Evolutionary conservation across 2,329 filamentous ascomycete genomes (phyloP).

Genomic region (Diplodia corticola): DNA sequence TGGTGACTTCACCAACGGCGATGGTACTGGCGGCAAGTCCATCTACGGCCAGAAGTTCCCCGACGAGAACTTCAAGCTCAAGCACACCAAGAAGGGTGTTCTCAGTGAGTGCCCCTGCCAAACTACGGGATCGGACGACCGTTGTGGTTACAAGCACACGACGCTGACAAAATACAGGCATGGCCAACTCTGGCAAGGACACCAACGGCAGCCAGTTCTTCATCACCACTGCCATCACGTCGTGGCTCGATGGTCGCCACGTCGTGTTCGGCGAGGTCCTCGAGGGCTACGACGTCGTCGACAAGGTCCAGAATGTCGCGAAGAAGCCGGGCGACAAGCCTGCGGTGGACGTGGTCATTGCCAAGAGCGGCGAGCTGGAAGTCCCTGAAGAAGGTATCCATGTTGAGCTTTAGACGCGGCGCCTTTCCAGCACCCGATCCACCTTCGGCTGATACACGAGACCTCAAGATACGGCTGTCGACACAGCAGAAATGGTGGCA

Average conservation of each 20-base stretch:
- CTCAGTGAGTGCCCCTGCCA: conserved; percentile 44
- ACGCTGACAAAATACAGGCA: conserved; percentile 55
- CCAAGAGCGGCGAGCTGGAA: conserved; percentile 79
- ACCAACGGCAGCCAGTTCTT: conserved; percentile 74
- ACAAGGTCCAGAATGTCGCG: conserved; percentile 72
- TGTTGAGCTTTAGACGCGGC: conserved; percentile 70
- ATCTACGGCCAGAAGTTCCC: conserved; percentile 84
- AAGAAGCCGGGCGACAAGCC: conserved; percentile 71
- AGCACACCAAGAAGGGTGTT: conserved; percentile 82
- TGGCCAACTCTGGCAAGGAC: conserved; percentile 66
- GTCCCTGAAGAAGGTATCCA: conserved; percentile 91
- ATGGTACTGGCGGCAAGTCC: conserved; percentile 82
- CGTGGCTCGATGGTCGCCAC: conserved; percentile 75
- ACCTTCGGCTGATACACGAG: conserved; percentile 44
- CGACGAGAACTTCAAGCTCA: conserved; percentile 94
- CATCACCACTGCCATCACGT: conserved; percentile 67
- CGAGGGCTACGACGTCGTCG: conserved; percentile 79
- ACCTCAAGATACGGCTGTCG: conserved; percentile 47
- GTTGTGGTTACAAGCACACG: conserved; percentile 70
- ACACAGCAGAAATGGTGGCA: conserved; percentile 39
- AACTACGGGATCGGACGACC: conserved; percentile 54
- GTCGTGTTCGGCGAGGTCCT: conserved; percentile 87
- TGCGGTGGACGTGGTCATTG: conserved; percentile 68
- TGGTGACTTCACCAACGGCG: conserved; percentile 81
- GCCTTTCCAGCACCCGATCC: conserved; percentile 31